Base-by-base conservation (phyloP, 139 green algal species). In the Astrephomene gubernaculifera region DNA sequence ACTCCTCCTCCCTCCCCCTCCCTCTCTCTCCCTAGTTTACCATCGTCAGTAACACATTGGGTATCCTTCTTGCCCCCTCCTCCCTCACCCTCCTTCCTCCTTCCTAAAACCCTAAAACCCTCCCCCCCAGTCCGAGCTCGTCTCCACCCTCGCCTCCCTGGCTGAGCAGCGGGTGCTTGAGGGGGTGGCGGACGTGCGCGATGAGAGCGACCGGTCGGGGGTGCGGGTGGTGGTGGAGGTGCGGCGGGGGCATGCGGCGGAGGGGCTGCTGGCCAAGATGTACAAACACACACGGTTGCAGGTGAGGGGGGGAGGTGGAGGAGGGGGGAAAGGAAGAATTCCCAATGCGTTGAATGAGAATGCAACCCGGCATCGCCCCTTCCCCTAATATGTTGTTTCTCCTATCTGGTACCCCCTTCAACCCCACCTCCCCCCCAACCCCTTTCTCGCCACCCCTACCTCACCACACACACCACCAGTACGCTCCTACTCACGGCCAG, bases 141-240 rank as follows among this genome's bases (percentile, higher is more conserved):
- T 97, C 6, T 83, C 92, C 38, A 71, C 91, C 39, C 95, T 99
- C 29, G 97, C 97, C 4, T 71, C 93, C 44, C 88, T 99, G 63
- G 97, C 97, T 14, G 96, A 99, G 43, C 83, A 82, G 24, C 92
- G 93, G 31, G 83, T 61, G 36, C 84, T 97, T 4, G 92, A 92
- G 43, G 95, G 96, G 71, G 92, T 98, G 45, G 89, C 90, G 31
- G 97, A 99, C 75, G 90, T 99, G 25, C 89, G 97, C 12, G 97
- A 99, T 86, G 97, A 99, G 91, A 97, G 91, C 53, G 97, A 99
- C 87, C 91, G 97, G 0, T 73, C 90, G 29, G 97, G 97, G 60
- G 93, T 98, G 85, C 91, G 97, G 0, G 87, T 99, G 65, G 97
- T 99, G 38, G 92, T 99, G 31, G 97, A 99, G 89, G 79, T 92